Conservation (phyloP, 306 rosid genomes). For the Quercus wislizeni region DNA sequence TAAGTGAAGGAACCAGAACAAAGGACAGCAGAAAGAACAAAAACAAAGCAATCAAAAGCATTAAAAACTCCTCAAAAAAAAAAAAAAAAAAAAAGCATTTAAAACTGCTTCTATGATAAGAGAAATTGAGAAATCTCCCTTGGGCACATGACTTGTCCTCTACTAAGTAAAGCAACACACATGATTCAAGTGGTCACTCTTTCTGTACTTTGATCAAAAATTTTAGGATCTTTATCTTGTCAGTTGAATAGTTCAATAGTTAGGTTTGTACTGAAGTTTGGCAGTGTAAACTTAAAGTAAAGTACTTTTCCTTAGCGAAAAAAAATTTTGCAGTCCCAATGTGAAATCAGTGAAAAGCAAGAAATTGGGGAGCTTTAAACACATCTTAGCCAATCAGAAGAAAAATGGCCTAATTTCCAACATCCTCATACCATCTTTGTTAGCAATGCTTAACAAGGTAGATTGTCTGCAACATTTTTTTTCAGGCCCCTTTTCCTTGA, state of each 20-base stretch:
- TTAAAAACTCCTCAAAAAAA: background rate
- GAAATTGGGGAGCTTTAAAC: background rate
- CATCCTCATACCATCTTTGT: too few species aligned
- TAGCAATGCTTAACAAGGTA: too few species aligned
- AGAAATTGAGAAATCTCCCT: background rate
- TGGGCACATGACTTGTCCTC: background rate
- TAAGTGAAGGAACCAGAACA: background rate
- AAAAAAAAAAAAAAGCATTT: background rate
- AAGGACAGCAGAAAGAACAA: background rate
- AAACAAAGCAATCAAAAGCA: background rate
- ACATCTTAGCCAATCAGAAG: too few species aligned
- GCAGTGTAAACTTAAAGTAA: background rate
- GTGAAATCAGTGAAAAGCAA: background rate
- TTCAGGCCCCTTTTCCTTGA: too few species aligned
- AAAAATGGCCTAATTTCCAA: too few species aligned
- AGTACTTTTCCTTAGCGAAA: background rate
- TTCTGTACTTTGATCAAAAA: background rate
- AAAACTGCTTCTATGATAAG: background rate
- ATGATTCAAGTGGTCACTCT: background rate
- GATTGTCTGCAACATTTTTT: too few species aligned
- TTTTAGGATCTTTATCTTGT: background rate
- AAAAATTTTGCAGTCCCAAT: background rate
- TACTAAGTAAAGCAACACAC: background rate
- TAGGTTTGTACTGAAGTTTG: background rate
- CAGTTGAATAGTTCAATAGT: background rate